A percentile compares a stretch with the other conserved stretches of the same genome.
Conservation (phyloP, 768 basidiomycete species). For the Ephemerocybe angulata region DNA sequence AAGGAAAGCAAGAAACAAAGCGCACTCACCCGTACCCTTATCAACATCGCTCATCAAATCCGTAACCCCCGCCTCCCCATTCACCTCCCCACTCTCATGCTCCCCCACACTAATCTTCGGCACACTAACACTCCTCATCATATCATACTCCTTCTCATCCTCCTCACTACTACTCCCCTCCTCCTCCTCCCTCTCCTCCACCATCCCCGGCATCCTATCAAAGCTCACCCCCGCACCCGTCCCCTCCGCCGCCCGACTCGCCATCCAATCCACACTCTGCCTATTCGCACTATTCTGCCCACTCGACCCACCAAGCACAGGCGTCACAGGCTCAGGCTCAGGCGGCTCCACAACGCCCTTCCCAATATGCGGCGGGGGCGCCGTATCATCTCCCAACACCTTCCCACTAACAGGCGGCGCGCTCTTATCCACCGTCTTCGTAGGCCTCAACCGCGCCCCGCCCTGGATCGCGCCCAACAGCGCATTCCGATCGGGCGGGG, state of each 20-base stretch:
- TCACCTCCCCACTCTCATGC: conserved; percentile 46
- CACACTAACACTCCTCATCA: neutral
- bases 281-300: conserved; percentile 50
- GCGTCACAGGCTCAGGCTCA: too few species aligned
- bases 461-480: conserved; percentile 78
- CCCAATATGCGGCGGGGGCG: conserved; percentile 68
- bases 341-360: conserved; percentile 18
- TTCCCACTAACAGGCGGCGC: conserved; percentile 63
- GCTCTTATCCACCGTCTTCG: conserved; percentile 83
- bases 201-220: conserved; percentile 36
- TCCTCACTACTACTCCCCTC: conserved; percentile 33
- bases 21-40: conserved; percentile 58
- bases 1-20: conserved; percentile 65
- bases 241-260: conserved; percentile 82
- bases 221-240: conserved; percentile 29
- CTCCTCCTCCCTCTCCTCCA: conserved; percentile 57
- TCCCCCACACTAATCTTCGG: neutral
- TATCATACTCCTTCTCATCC: conserved; percentile 25
- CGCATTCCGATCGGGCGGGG: conserved; percentile 54
- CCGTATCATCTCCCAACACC: conserved; percentile 66
- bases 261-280: conserved; percentile 91
- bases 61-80: conserved; percentile 44
- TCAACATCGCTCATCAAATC: conserved; percentile 76
- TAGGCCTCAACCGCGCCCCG: conserved; percentile 66
- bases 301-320: too few species aligned